Evolutionary conservation across 2,329 filamentous ascomycete genomes (phyloP).

Genomic region (Corniculantispora saksenae): DNA sequence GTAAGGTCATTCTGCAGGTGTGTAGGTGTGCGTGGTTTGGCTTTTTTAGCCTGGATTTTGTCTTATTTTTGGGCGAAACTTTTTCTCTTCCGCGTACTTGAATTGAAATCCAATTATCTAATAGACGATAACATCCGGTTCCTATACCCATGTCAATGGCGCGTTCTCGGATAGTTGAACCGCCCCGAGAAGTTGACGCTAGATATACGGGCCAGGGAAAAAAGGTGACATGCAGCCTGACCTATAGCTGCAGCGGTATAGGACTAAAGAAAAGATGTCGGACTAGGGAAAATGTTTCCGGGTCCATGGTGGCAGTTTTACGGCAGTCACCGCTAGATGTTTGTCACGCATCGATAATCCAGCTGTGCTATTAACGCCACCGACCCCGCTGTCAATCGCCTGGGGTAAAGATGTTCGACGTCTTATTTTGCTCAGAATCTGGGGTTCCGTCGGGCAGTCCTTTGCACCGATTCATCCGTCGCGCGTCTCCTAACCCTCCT

Average conservation of each 20-base stretch:
- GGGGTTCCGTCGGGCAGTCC: constrained; percentile 5
- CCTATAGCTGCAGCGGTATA: not conserved
- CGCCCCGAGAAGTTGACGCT: not conserved
- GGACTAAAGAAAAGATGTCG: not conserved
- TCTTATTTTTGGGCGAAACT: not conserved
- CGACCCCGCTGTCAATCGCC: not conserved
- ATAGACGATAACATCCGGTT: not conserved
- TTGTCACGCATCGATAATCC: not conserved
- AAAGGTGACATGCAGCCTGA: not conserved
- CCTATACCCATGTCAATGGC: not conserved
- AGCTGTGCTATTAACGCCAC: not conserved
- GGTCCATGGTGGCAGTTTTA: not conserved
- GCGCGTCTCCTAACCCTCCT: not conserved
- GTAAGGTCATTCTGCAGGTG: not conserved
- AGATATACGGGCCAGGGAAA: not conserved
- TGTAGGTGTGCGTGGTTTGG: not conserved
- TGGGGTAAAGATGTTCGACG: constrained; percentile 3
- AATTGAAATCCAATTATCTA: not conserved
- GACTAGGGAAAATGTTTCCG: not conserved
- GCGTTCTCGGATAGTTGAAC: not conserved
- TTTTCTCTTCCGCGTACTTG: not conserved
- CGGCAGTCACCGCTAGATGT: not conserved
- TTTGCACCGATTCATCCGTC: not conserved
- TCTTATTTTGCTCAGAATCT: not conserved
- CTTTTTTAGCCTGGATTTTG: not conserved